Percentiles rank a stretch among this genome's conserved stretches.
Conservation (phyloP, 1,284 basidiomycete genomes). For the Cryptococcus sp. region DNA sequence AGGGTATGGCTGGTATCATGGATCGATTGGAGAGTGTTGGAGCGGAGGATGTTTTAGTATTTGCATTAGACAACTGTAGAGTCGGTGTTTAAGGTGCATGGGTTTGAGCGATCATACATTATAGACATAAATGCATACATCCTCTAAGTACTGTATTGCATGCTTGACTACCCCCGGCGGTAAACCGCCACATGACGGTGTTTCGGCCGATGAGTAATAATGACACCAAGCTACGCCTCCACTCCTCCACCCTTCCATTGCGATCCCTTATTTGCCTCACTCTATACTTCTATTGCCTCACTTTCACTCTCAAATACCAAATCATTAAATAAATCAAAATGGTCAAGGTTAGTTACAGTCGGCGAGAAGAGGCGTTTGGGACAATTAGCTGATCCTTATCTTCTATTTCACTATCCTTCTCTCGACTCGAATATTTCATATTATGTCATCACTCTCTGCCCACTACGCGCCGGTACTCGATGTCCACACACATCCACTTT, state of each 20-base stretch:
- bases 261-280: constrained; percentile 7
- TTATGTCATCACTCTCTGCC: too few species aligned
- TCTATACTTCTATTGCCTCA: constrained; percentile 7
- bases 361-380: too few species aligned
- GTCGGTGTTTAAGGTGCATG: constrained; percentile 57
- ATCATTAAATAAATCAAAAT: constrained; percentile 23
- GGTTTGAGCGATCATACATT: background rate
- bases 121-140: background rate
- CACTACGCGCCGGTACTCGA: too few species aligned
- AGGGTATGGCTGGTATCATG: constrained; percentile 80
- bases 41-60: constrained; percentile 84
- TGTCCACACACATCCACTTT: too few species aligned
- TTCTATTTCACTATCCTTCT: too few species aligned
- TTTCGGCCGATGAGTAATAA: background rate
- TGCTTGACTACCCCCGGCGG: too few species aligned
- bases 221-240: background rate
- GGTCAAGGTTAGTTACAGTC: constrained; percentile 35
- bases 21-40: constrained; percentile 76
- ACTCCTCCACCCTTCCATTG: background rate
- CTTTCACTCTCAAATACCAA: constrained; percentile 2
- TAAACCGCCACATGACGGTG: background rate
- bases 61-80: constrained; percentile 89
- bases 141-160: too few species aligned
- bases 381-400: too few species aligned
- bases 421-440: too few species aligned